Conservation (phyloP, 805 yeast genomes). For the Grigorovia jiainica region DNA sequence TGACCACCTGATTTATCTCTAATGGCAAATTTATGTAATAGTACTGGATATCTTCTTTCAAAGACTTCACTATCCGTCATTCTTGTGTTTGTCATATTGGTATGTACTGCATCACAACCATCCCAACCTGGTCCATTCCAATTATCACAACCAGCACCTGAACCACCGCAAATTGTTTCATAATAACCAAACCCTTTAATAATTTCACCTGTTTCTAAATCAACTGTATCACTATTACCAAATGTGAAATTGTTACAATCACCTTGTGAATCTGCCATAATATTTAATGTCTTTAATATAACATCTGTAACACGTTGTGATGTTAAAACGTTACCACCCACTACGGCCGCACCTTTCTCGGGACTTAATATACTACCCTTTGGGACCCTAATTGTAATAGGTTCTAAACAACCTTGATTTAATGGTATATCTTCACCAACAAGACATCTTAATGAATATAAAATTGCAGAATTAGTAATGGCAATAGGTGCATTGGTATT, state of each 20-base stretch:
- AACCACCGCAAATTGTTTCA: conserved; percentile 93
- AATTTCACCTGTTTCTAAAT: conserved; percentile 33
- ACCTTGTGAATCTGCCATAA: conserved; percentile 94
- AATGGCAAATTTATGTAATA: conserved; percentile 61
- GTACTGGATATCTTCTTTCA: conserved; percentile 80
- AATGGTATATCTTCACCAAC: conserved; percentile 84
- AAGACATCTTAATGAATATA: conserved; percentile 77
- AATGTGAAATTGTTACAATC: conserved; percentile 91
- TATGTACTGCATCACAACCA: conserved; percentile 85
- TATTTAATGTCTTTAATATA: conserved; percentile 73
- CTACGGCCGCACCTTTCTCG: conserved; percentile 80
- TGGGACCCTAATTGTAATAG: conserved; percentile 61
- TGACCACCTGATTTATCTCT: conserved; percentile 71
- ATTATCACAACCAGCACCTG: conserved; percentile 58
- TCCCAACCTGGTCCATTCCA: conserved; percentile 65
- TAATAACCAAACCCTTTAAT: conserved; percentile 76
- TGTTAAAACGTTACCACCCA: conserved; percentile 91
- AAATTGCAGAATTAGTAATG: conserved; percentile 78
- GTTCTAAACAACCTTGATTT: conserved; percentile 85
- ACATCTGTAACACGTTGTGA: conserved; percentile 91
- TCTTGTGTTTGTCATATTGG: conserved; percentile 89
- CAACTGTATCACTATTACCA: conserved; percentile 68
- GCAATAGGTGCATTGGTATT: conserved; percentile 91
- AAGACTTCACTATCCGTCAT: conserved; percentile 87
- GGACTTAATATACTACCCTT: conserved; percentile 61